Base-by-base conservation (phyloP, 2,329 filamentous ascomycete species). In the Didymella exigua region DNA sequence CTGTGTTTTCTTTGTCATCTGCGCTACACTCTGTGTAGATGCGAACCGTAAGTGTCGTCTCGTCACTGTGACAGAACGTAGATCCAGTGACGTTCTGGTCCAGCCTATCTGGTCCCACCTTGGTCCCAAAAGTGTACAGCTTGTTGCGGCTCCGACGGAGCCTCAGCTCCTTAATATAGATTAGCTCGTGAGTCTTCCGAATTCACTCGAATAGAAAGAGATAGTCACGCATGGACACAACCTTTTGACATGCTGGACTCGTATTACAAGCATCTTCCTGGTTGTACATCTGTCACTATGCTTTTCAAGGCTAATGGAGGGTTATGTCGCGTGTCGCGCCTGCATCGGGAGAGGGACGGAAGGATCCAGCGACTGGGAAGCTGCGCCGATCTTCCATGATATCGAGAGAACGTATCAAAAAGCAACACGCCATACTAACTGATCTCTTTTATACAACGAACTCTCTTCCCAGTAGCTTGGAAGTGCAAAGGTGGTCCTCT, bases 341-440 rank as follows among this genome's bases (percentile, higher is more conserved):
- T 71, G 63, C 58, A 62, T 65, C 69, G 66, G 67, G 67, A 70
- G 63, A 65, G 54, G 54, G 57, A 53, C 60, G 54, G 51, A 41
- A 60, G 40, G 58, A 51, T 52, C 34, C 34, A 44, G 54, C 27
- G 40, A 24, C 47, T 49, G 50, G 58, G 60, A 54, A 58, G 52
- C 27, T 48, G 52, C 36, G 62, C 51, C 44, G 66, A 68, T 68
- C 66, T 54, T 45, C 40, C 54, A 47, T 46, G 47, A 54, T 56
- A 29, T 46, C 41, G 36, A 50, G 43, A 54, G 59, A 59, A 63
- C 55, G 52, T 54, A 46, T 45, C 42, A 42, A 60, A 57, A 64
- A 62, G 51, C 51, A 60, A 60, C n/a, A 51, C 33, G 27, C 33
- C 29, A 52, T 24, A 29, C n/a, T 16, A 29, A 9, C 13, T 27